Base-by-base conservation (phyloP, 768 basidiomycete genomes). In the Neoboletus brunneissimus region DNA sequence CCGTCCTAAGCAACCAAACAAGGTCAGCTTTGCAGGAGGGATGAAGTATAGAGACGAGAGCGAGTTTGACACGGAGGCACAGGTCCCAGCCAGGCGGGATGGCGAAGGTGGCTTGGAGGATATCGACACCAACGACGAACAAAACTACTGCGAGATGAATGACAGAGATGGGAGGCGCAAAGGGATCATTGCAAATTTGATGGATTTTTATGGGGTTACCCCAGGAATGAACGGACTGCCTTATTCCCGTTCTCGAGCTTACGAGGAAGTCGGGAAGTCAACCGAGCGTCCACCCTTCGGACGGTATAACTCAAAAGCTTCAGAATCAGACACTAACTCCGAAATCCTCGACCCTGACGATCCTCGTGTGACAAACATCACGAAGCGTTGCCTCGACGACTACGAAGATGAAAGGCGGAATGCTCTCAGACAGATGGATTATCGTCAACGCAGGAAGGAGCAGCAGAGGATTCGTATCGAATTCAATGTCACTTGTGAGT, bases 301-400 rank as follows among this genome's bases (percentile, higher is more conserved):
- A 27, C 76, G 81, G 32, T 58, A 57, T 25, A 74, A 79, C 57
- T 83, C 85, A 1, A 74, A 73, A 58, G 70, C 69, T 35, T 85
- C 82, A 25, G 60, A 63, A 43, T 70, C 68, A 15, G 68, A 68
- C 27, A 68, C 73, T 48, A 69, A 76, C 46, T 83, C 82, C 20
- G 81, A 86, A 16, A 54, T 81, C 9, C 70, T 87, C 38, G 90
- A 92, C 65, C 79, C 82, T 18, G 87, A 91, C 60, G 89, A 91
- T 69, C 88, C 88, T 48, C 76, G 79, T 42, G 74, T 89, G 23
- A 89, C 85, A 43, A 86, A 86, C 6, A 69, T 79, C 31, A 76
- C 70, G 60, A 77, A 76, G 51, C 73, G 73, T 56, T 75, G 76
- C 54, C 72, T 81, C 34, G 81, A 84, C 54, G 86, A 87, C 63